A percentile compares a stretch with the other conserved stretches of the same genome.
Evolutionary conservation across 495 filamentous ascomycete genomes (phyloP).

Genomic region (Hypoxylon cercidicola): DNA sequence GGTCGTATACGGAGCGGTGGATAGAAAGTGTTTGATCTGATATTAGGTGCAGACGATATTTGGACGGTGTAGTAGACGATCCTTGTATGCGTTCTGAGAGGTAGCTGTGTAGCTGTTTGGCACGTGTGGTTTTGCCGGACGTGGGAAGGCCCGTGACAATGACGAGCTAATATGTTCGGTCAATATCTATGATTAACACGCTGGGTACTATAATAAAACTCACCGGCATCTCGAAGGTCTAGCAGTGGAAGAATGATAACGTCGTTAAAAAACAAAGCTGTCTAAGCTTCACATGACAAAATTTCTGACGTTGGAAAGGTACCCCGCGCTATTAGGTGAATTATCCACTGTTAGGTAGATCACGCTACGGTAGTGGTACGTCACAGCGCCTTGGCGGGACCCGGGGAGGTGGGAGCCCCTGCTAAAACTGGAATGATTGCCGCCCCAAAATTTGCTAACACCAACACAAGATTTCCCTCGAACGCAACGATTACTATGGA

Average conservation of each 20-base stretch:
- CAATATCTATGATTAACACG: not conserved
- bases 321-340: conserved; percentile 16
- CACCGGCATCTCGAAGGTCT: conserved; percentile 23
- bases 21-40: conserved; percentile 73
- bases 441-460: no score
- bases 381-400: conserved; percentile 21
- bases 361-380: conserved; percentile 18
- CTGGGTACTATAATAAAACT: not conserved
- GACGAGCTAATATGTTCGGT: conserved; percentile 72
- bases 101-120: conserved; percentile 76
- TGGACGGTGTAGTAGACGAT: conserved; percentile 45
- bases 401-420: conserved; percentile 9
- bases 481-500: no score
- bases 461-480: no score
- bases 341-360: not conserved
- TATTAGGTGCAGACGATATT: conserved; percentile 71
- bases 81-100: conserved; percentile 66
- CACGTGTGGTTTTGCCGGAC: conserved; percentile 91
- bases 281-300: conserved; percentile 2
- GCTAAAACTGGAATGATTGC: no score
- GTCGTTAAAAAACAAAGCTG: conserved; percentile 5
- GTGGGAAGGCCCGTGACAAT: conserved; percentile 91
- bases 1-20: conserved; percentile 70
- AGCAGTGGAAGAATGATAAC: not conserved
- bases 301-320: conserved; percentile 27